Evolutionary conservation across 768 basidiomycete species (phyloP).

Genomic region (Artomyces pyxidatus): DNA sequence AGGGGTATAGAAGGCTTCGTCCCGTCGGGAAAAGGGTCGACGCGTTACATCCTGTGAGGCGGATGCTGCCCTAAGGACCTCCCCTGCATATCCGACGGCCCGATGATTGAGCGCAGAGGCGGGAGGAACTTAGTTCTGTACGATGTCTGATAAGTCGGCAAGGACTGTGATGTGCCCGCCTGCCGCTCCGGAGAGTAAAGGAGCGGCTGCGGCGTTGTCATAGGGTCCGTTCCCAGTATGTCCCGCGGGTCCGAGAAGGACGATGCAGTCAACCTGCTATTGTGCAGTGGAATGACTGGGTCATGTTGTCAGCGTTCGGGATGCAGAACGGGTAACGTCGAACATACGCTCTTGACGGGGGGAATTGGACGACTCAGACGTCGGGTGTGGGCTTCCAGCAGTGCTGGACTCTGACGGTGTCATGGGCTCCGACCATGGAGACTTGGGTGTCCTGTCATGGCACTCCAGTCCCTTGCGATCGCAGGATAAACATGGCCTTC

Average conservation of each 20-base stretch:
- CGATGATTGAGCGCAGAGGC: background rate
- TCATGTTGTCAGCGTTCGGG: background rate
- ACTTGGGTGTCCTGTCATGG: conserved; percentile 1
- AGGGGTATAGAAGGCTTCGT: no score
- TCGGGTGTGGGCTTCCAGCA: background rate
- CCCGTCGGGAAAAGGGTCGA: no score
- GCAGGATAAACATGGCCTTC: conserved; percentile 10
- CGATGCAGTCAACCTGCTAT: background rate
- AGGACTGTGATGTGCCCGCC: background rate
- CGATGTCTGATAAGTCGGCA: background rate
- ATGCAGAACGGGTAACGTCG: background rate
- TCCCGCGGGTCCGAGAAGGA: background rate
- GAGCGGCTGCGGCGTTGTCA: background rate
- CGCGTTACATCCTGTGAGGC: background rate
- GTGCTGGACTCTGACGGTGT: background rate
- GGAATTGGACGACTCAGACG: background rate
- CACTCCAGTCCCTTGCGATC: conserved; percentile 9
- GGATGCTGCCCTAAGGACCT: background rate
- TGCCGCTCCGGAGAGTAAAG: background rate
- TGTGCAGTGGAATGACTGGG: background rate
- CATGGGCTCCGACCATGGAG: background rate
- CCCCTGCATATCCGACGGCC: background rate
- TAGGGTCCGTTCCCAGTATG: background rate
- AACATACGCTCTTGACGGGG: background rate
- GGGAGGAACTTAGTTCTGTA: background rate